Percentiles rank a stretch among this genome's conserved stretches.
Evolutionary conservation across 352 stramenopile species (phyloP).

Genomic region (Pythium grandisporangium): DNA sequence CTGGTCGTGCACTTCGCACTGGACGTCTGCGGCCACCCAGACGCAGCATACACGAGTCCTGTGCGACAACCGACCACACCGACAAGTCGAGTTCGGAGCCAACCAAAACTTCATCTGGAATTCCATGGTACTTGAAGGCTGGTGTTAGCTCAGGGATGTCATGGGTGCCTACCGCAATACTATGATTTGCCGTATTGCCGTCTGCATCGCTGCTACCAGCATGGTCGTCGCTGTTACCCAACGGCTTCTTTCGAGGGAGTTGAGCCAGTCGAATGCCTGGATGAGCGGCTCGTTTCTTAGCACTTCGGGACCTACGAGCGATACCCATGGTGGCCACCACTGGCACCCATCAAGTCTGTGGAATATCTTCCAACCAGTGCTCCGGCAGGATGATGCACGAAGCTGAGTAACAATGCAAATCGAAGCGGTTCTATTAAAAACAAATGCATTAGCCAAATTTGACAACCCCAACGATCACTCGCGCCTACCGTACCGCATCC

Average conservation of each 20-base stretch:
- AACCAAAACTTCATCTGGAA: constrained; percentile 52
- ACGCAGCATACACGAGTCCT: constrained; percentile 41
- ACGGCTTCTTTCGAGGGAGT: too few relatives aligned
- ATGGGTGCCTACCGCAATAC: too few relatives aligned
- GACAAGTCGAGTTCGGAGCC: constrained; percentile 45
- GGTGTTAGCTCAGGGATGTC: too few relatives aligned
- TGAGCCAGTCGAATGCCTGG: constrained; percentile 37
- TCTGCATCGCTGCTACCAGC: background rate
- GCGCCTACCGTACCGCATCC: too few relatives aligned
- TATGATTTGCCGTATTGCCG: background rate
- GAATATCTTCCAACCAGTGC: too few relatives aligned
- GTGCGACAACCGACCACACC: constrained; percentile 58
- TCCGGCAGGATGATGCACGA: too few relatives aligned
- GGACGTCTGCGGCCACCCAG: constrained; percentile 12
- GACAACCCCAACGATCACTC: too few relatives aligned
- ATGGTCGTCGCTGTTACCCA: constrained; percentile 3
- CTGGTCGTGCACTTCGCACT: constrained; percentile 1
- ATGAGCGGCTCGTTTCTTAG: constrained; percentile 21
- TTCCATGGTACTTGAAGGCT: constrained; percentile 41
- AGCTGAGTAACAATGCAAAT: background rate
- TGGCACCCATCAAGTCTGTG: too few relatives aligned
- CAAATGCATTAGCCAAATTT: too few relatives aligned
- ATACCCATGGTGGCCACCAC: too few relatives aligned
- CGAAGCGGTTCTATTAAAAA: too few relatives aligned
- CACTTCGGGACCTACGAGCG: too few relatives aligned